Evolutionary conservation across 306 rosid species (phyloP), one percentile per base, ranked within the genome.

Genomic region (Cucurbita pepo): DNA sequence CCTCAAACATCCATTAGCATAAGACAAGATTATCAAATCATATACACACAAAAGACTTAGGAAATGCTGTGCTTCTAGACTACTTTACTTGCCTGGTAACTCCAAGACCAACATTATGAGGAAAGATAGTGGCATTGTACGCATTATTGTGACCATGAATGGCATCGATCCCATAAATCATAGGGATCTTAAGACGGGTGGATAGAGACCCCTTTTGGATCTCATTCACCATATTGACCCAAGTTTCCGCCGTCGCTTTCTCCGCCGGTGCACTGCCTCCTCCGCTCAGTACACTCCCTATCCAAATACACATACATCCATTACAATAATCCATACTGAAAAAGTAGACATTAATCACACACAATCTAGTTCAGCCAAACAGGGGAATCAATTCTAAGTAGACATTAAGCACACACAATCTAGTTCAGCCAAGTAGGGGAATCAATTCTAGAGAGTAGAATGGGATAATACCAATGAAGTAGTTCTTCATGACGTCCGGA

Each of bases 201-300:
- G 96, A 84, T 70, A 94, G 75, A 69, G 97, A 81, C 19, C 76
- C 97, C 67, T 71, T 83, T 81, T 90, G 98, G 50, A 94, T 82
- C 76, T 86, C 87, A 87, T 87, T 90, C 81, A 94, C 98, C 90
- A 82, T 70, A 75, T 82, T 79, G 48, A 86, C 79, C 98, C 98
- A 94, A 0, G 85, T 8, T 80, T 85, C 88, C 5, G 95, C 85
- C 9, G 96, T 76, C 53, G 98, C 98, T 80, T 94, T 83, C 36
- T 79, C 58, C 12, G 92, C 90, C 56, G 98, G 98, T 48, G 85
- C 98, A 84, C 98, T 94, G 40, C 98, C 98, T 77, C 98, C 98
- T 1, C 98, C 98, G 78, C 98, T 94, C 74, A 94, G 88, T 30
- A 94, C 98, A 83, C 97, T 94, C 81, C 98, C 98, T 94, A 86